Percentiles rank a stretch among this genome's conserved stretches.
phyloP scores from a whole-genome alignment of 2,329 filamentous ascomycete genomes.

The Fusarium sp. region DNA sequence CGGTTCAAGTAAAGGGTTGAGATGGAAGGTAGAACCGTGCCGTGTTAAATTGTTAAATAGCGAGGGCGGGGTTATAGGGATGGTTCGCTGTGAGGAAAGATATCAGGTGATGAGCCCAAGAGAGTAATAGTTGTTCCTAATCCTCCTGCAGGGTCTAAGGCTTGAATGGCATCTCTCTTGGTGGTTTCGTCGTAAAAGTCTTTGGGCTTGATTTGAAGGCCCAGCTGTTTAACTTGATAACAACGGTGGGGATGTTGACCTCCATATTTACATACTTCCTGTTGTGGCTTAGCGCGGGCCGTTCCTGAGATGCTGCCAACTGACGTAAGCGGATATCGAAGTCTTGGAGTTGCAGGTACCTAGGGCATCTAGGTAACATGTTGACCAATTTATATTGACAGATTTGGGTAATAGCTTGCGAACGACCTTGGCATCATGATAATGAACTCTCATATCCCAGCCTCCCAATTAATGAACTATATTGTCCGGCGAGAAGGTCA shows the following conservation, averaged over 20 bases:
- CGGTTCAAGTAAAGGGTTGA: not conserved
- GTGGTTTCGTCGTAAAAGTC: not conserved
- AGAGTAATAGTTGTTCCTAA: not conserved
- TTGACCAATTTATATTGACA: too few species aligned
- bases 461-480: too few species aligned
- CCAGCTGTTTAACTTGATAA: conserved; percentile 10
- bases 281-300: conserved; percentile 11
- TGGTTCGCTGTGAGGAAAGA: not conserved
- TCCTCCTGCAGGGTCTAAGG: not conserved
- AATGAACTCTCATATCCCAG: too few species aligned
- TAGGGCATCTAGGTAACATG: too few species aligned
- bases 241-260: conserved; percentile 8
- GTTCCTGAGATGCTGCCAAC: not conserved
- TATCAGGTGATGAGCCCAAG: not conserved
- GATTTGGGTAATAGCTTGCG: too few species aligned
- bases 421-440: too few species aligned
- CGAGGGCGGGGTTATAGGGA: conserved; percentile 4
- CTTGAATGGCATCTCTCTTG: not conserved
- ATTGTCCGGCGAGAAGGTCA: too few species aligned
- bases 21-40: conserved; percentile 11
- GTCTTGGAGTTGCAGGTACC: too few species aligned
- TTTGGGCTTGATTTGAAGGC: not conserved
- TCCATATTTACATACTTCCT: conserved; percentile 24
- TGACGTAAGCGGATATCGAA: not conserved
- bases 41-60: conserved; percentile 1